Base-by-base conservation (phyloP, 192 early-diverging fungal genomes). In the Glomus cerebriforme region DNA sequence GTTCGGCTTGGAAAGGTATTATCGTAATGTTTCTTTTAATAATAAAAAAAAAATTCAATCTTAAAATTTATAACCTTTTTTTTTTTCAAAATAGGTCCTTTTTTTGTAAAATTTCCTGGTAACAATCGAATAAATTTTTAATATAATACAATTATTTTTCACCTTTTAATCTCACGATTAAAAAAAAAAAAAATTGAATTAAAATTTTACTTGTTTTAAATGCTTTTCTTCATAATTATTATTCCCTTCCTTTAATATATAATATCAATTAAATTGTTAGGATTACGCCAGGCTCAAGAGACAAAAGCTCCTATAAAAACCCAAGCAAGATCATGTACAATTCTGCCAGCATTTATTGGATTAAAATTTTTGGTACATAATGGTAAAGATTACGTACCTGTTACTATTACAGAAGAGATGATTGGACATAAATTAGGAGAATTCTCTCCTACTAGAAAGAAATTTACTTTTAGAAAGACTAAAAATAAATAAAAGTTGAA, bases 381-480 rank as follows among this genome's bases (percentile, higher is more conserved):
- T 84, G 97, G 97, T 78, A 97, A 97, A 65, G 86, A 90, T 66
- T 97, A 95, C 85, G 59, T 93, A 19, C 94, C 95, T 7, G 90
- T 98, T 27, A 82, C 87, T 12, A 87, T 98, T 31, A 94, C 90
- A 6, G 96, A 97, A 86, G 92, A 95, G 68, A 98, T 97, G 96
- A 92, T 98, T 76, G 95, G 95, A 17, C 92, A 92, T 83, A 97
- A 97, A 82, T 85, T 98, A 27, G 97, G 97, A 75, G 97, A 98
- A 86, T 98, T 98, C 74, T 91, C 95, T 10, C 91, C 92, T 39
- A 97, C 97, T 15, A 87, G 95, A 79, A 95, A 97, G 85, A 81
- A 88, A 75, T 96, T 96, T 81, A 82, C 84, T 17, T 98, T 94
- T 82, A 87, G 92, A 60, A 87, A 91, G 67, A 94, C 93, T 60